Base-by-base conservation (phyloP, 495 filamentous ascomycete genomes). In the Viridothelium virens region DNA sequence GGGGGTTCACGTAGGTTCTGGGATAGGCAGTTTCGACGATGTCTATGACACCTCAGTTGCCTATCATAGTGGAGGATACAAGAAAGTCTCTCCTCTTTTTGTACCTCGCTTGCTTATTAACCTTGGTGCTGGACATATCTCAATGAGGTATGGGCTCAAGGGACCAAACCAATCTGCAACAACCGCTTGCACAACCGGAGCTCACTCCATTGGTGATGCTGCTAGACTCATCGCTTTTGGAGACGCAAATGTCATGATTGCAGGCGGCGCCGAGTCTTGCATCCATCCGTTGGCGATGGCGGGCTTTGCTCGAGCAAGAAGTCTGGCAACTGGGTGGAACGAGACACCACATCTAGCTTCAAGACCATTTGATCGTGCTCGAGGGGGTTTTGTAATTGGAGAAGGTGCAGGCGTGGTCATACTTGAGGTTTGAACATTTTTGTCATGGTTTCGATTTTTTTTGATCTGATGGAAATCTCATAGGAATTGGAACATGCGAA, bases 171-270 rank as follows among this genome's bases (percentile, higher is more conserved):
- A 96, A 77, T 83, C 93, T 14, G 90, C 85, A 61, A 96, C 92
- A 3, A 97, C 94, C 33, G 94, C 94, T 61, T 98, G 94, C 70
- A 96, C 94, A 0, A 97, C 94, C 0, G 92, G 93, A 2, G 91
- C 92, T 7, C 93, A 98, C 79, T 89, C 92, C 6, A 87, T 98
- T 66, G 92, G 92, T 38, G 94, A 98, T 73, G 94, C 94, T 41
- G 85, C 89, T 50, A 86, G 93, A 10, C 91, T 97, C 72, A 96
- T 98, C 69, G 85, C 89, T 37, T 89, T 84, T 77, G 91, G 91
- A 38, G 93, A 97, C 72, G 93, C 93, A 33, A 84, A 96, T 73
- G 86, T 97, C 34, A 97, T 98, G 92, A 78, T 98, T 12, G 92
- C 94, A 44, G 94, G 94, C 38, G 93, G 92, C 12, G 85, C 91